Evolutionary conservation across 2,329 filamentous ascomycete species (phyloP).

Genomic region (Colletotrichum sp.): DNA sequence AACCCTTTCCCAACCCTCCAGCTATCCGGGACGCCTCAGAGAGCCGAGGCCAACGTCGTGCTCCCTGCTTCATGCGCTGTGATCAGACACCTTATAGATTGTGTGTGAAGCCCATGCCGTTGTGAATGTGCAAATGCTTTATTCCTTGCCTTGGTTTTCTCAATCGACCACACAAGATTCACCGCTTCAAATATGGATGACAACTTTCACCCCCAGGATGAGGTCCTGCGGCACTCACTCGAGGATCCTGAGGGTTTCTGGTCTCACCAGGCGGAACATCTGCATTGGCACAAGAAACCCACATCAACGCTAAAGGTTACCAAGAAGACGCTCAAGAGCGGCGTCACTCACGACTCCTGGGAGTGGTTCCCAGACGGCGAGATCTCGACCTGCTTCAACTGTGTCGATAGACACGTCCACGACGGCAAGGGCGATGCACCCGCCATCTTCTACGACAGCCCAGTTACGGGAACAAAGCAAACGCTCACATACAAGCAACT

Average conservation of each 20-base stretch:
- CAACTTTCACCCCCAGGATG: slow-evolving; percentile 52
- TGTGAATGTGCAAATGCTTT: background rate
- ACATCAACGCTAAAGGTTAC: slow-evolving; percentile 62
- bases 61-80: background rate
- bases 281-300: slow-evolving; percentile 84
- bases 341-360: slow-evolving; percentile 77
- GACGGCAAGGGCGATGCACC: slow-evolving; percentile 75
- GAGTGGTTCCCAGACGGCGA: slow-evolving; percentile 89
- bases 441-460: slow-evolving; percentile 88
- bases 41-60: background rate
- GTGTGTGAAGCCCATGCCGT: background rate
- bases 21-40: background rate
- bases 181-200: background rate
- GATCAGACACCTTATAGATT: background rate
- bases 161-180: background rate
- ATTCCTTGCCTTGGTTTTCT: background rate
- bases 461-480: slow-evolving; percentile 77
- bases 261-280: slow-evolving; percentile 72
- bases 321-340: slow-evolving; percentile 67
- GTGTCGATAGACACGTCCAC: slow-evolving; percentile 85
- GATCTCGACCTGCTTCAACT: slow-evolving; percentile 92
- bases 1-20: background rate
- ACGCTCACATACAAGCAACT: slow-evolving; percentile 78
- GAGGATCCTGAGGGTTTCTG: slow-evolving; percentile 76
- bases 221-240: slow-evolving; percentile 63